phyloP scores from a whole-genome alignment of 768 basidiomycete species.

The Saitozyma podzolica region DNA sequence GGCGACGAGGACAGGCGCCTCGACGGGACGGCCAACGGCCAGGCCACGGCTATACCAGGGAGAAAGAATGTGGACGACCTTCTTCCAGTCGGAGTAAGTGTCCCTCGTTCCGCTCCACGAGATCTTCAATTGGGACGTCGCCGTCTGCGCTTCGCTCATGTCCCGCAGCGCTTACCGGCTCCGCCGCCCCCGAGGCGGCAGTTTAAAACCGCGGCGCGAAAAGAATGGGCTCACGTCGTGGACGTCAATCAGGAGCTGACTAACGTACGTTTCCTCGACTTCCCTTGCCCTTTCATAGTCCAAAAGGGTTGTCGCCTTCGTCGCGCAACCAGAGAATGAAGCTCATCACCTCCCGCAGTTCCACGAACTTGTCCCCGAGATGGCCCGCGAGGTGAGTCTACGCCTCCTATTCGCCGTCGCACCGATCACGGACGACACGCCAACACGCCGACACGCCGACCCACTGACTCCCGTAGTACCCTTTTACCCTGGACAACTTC shows the following conservation, averaged over 20 bases:
- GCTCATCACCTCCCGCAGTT: conserved; percentile 27
- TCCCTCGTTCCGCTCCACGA: conserved; percentile 60
- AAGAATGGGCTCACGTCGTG: conserved; percentile 97
- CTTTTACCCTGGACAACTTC: conserved; percentile 98
- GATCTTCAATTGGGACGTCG: conserved; percentile 37
- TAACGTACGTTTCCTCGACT: conserved; percentile 56
- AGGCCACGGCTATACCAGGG: conserved; percentile 54
- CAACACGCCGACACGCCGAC: background rate
- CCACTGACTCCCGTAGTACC: conserved; percentile 63
- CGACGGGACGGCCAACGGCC: background rate
- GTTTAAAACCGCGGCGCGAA: conserved; percentile 59
- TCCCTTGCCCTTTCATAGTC: background rate
- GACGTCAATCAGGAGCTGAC: conserved; percentile 85
- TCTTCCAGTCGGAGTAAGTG: conserved; percentile 59
- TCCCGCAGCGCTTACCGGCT: conserved; percentile 40
- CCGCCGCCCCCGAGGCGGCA: conserved; percentile 42
- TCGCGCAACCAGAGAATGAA: background rate
- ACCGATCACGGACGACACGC: too few relatives aligned
- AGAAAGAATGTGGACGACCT: conserved; percentile 71
- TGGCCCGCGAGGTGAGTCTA: conserved; percentile 80
- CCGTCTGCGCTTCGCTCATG: conserved; percentile 6
- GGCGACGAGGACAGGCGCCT: conserved; percentile 27
- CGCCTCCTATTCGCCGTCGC: too few relatives aligned
- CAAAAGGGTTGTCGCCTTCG: background rate
- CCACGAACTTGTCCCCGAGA: conserved; percentile 86